These are phyloP conservation scores for Anthracocystis panici-leucophaei DNA, from an alignment of 1,284 basidiomycete genomes.

Conservation along the genomic window DNA sequence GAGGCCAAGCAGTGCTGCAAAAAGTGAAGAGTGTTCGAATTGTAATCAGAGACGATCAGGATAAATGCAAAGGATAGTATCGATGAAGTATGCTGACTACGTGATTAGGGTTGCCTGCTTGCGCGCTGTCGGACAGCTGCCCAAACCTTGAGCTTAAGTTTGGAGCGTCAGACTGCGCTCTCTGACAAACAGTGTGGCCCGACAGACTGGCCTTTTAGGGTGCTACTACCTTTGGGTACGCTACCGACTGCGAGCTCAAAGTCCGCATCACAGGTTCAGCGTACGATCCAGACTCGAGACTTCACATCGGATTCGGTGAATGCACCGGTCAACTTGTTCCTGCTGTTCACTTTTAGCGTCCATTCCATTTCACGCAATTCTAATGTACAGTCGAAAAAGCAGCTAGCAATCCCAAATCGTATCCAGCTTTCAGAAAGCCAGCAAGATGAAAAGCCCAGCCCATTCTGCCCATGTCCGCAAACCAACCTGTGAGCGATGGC, in stretches of 20 bases:
- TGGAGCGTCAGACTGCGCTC: too few species aligned
- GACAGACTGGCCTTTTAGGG: too few species aligned
- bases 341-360: neutral
- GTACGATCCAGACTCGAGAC: conserved; percentile 12
- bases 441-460: conserved; percentile 26
- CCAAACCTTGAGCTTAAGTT: too few species aligned
- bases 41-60: neutral
- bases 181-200: too few species aligned
- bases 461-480: conserved; percentile 15
- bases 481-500: conserved; percentile 23
- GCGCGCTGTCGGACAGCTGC: too few species aligned
- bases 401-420: conserved; percentile 28
- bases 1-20: conserved; percentile 17
- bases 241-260: conserved; percentile 13
- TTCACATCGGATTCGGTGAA: conserved; percentile 19
- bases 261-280: conserved; percentile 13
- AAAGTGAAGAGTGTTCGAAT: conserved; percentile 6
- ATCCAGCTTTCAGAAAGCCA: conserved; percentile 17
- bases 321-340: conserved; percentile 14
- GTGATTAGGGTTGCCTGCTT: too few species aligned
- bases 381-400: conserved; percentile 21
- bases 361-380: neutral
- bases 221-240: too few species aligned
- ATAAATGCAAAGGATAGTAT: neutral
- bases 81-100: too few species aligned